phyloP scores from a whole-genome alignment of 129 eudicot genomes.

The Rutidosis leptorrhynchoides region DNA sequence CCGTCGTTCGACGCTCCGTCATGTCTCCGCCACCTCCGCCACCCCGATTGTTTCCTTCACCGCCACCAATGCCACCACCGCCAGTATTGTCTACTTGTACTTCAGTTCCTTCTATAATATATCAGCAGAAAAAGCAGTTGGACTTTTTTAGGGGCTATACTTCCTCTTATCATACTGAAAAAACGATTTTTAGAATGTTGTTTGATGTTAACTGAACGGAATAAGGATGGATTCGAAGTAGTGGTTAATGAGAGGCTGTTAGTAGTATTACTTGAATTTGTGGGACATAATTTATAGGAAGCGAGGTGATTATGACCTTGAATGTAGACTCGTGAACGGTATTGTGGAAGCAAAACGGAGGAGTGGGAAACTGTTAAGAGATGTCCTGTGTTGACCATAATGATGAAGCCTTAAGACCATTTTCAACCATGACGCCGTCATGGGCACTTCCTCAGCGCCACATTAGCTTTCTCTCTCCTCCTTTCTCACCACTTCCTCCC shows the following conservation, averaged over 20 bases:
- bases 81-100: constrained; percentile 46
- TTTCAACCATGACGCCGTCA: too few species aligned
- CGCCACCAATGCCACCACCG: constrained; percentile 44
- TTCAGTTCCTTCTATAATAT: constrained; percentile 44
- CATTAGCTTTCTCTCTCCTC: too few species aligned
- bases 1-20: constrained; percentile 48
- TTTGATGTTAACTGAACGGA: constrained; percentile 17
- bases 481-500: too few species aligned
- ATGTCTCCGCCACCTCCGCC: constrained; percentile 42
- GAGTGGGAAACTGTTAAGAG: constrained; percentile 55
- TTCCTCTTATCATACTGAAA: constrained; percentile 31
- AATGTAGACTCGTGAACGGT: constrained; percentile 23
- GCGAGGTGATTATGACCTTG: constrained; percentile 26
- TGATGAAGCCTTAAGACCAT: constrained; percentile 46
- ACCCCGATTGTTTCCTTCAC: constrained; percentile 49
- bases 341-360: constrained; percentile 49
- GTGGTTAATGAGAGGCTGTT: constrained; percentile 26
- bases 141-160: constrained; percentile 50
- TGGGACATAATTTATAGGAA: constrained; percentile 23
- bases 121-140: constrained; percentile 46
- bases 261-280: constrained; percentile 25
- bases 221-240: constrained; percentile 13
- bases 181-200: constrained; percentile 30
- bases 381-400: constrained; percentile 60
- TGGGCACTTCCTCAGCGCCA: too few species aligned